Percentiles rank a stretch among this genome's conserved stretches.
These are phyloP conservation scores for Breynia disticha DNA, from an alignment of 441 rosid genomes.

Conservation along the genomic window DNA sequence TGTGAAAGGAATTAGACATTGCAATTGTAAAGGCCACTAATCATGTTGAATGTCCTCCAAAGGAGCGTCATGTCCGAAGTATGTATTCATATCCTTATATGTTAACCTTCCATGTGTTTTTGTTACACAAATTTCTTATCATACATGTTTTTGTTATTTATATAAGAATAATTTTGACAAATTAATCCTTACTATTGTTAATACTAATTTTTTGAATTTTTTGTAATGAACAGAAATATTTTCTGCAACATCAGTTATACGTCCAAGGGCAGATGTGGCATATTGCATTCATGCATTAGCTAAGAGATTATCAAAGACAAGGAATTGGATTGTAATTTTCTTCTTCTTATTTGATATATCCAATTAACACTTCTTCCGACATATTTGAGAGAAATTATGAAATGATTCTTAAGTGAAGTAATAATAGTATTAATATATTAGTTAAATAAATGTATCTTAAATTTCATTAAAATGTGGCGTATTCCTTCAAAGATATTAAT, in stretches of 20 bases:
- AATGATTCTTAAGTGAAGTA: too few species aligned
- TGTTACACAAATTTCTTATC: too few species aligned
- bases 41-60: constrained; percentile 69
- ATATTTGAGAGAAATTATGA: too few species aligned
- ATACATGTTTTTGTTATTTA: too few species aligned
- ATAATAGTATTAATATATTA: too few species aligned
- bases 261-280: constrained; percentile 74
- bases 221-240: constrained; percentile 34
- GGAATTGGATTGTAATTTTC: constrained; percentile 53
- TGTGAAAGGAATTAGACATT: constrained; percentile 59
- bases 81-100: constrained; percentile 1
- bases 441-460: too few species aligned
- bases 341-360: neutral
- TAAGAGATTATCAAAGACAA: constrained; percentile 60
- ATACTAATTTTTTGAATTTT: neutral
- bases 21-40: constrained; percentile 77
- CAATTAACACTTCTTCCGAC: too few species aligned
- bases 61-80: constrained; percentile 77
- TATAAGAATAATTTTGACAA: too few species aligned
- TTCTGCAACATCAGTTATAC: constrained; percentile 59
- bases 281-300: constrained; percentile 68
- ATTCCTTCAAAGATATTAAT: too few species aligned
- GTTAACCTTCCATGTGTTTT: neutral
- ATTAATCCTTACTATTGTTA: neutral
- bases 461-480: too few species aligned